Evolutionary conservation across 345 rosid species (phyloP), one percentile per base, ranked within the genome.

Genomic region (Durio zibethinus): DNA sequence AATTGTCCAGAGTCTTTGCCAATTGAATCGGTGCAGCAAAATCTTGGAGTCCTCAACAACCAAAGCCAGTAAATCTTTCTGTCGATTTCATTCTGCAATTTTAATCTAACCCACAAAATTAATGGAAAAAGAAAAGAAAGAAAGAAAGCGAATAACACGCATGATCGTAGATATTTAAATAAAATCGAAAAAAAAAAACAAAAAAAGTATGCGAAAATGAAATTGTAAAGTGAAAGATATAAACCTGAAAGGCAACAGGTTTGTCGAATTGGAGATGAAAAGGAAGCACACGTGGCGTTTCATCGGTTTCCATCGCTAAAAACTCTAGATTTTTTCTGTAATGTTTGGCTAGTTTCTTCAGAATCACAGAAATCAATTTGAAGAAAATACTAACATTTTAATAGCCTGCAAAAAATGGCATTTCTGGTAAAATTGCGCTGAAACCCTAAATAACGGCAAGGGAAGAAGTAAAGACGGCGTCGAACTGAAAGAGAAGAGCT

Each of bases 1-100:
- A 81, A 89, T 77, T 36, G 93, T 89, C 98, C 98, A 91, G n/a
- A 93, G 78, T 78, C 98, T 84, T 85, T 88, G 98, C 95, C 98
- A 91, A 84, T 94, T 91, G 86, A 94, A 91, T 0, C 93, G 89
- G 72, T 88, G 94, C 69, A 93, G 89, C 85, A 91, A 64, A 79
- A 93, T 79, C 86, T 91, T 94, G 2, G 89, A 89, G 77, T 91
- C 98, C 53, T 88, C 88, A 0, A 88, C 91, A 38, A 89, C 98
- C 98, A 94, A 91, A 14, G 93, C 98, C 52, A 91, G 81, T 60
- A 90, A 88, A 87, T 87, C 97, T 90, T 94, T 94, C 87, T 91
- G 94, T 0, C 90, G 92, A 70, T 91, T 94, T 96, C 98, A 90
- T 42, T 87, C 94, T 16, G 90, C 94, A 38, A 94, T 83, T 84